Evolutionary conservation across 2,329 filamentous ascomycete genomes (phyloP).

Genomic region (Scleromitrula shiraiana): DNA sequence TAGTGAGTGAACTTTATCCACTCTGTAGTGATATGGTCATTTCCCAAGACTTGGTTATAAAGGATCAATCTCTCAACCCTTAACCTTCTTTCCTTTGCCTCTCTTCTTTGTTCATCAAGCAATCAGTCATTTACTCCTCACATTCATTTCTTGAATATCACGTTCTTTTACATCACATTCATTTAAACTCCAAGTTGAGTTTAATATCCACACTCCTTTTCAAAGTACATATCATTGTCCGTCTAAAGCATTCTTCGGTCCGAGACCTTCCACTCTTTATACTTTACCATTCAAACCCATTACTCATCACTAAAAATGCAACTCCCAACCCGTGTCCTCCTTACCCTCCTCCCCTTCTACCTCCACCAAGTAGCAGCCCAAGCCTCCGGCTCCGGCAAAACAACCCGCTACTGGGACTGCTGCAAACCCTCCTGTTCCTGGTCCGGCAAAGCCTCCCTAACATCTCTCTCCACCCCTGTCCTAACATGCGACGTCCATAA

Average conservation of each 20-base stretch:
- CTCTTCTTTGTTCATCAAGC: slow-evolving; percentile 1
- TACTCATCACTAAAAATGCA: slow-evolving; percentile 6
- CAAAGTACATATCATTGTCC: not conserved
- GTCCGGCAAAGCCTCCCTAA: slow-evolving; percentile 47
- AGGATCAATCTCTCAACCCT: not conserved
- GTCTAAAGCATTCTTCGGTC: not conserved
- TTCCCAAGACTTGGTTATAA: slow-evolving; percentile 1
- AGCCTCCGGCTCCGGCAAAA: slow-evolving; percentile 20
- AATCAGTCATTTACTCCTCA: slow-evolving; percentile 7
- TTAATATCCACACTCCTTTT: slow-evolving; percentile 1
- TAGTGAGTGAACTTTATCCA: slow-evolving; percentile 4
- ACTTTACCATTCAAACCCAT: not conserved
- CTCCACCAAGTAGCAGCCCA: slow-evolving; percentile 17
- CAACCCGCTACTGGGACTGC: slow-evolving; percentile 54
- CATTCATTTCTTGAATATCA: slow-evolving; percentile 2
- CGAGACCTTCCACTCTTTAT: not conserved
- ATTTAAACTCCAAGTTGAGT: slow-evolving; percentile 5
- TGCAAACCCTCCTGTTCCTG: slow-evolving; percentile 63
- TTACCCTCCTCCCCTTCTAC: slow-evolving; percentile 25
- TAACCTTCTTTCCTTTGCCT: too few relatives aligned
- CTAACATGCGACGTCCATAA: slow-evolving; percentile 36
- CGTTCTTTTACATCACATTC: slow-evolving; percentile 4
- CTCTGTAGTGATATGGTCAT: not conserved
- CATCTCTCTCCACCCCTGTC: slow-evolving; percentile 21
- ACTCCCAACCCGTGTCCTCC: slow-evolving; percentile 13